Percentiles rank a stretch among this genome's conserved stretches.
Conservation (phyloP, 345 rosid species). For the Combretum micranthum region DNA sequence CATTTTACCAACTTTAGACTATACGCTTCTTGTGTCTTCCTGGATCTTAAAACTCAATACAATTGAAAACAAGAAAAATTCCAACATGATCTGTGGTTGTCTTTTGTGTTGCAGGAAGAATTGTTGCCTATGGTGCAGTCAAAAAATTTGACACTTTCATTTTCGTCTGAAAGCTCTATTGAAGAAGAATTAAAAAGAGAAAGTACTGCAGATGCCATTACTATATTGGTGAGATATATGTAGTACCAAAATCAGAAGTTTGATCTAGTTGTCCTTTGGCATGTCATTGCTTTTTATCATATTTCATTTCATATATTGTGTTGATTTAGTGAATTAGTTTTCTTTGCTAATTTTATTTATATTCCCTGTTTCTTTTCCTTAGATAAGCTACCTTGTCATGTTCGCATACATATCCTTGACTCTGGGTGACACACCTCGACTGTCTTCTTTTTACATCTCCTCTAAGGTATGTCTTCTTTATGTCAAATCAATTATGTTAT, state of each 20-base stretch:
- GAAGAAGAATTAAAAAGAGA: constrained; percentile 97
- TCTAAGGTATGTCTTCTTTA: constrained; percentile 56
- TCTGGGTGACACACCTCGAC: constrained; percentile 68
- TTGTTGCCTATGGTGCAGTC: constrained; percentile 71
- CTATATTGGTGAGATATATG: constrained; percentile 52
- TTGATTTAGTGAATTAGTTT: not conserved
- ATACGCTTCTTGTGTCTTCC: not conserved
- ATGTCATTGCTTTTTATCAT: not conserved
- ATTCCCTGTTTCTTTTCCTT: constrained; percentile 21
- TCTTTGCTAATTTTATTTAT: not conserved
- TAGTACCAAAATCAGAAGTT: not conserved
- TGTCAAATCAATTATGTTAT: not conserved
- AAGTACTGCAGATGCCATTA: constrained; percentile 89
- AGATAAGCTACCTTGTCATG: constrained; percentile 99
- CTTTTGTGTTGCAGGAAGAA: constrained; percentile 55
- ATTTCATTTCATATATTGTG: not conserved
- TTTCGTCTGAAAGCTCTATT: constrained; percentile 93
- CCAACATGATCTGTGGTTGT: not conserved
- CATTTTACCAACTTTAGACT: too few species aligned
- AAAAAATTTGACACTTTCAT: constrained; percentile 69
- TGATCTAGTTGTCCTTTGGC: too few species aligned
- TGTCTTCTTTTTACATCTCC: constrained; percentile 65
- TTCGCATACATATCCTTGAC: constrained; percentile 93
- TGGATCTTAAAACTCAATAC: not conserved
- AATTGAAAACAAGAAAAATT: too few species aligned